A percentile compares a stretch with the other conserved stretches of the same genome.
Evolutionary conservation across 106 monocot genomes (phyloP).

Genomic region (Phalaenopsis aphrodite): DNA sequence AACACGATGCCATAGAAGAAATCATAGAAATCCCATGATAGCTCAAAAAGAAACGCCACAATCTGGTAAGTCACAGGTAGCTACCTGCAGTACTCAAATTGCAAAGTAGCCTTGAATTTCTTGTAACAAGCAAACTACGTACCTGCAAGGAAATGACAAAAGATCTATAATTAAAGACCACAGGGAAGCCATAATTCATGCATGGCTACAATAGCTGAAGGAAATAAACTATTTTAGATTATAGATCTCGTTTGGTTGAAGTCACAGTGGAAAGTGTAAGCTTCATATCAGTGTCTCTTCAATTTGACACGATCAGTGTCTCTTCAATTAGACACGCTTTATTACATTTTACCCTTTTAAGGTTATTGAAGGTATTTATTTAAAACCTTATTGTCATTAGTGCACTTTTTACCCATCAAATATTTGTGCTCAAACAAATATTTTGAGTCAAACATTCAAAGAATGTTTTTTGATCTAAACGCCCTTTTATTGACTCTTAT

Average conservation of each 20-base stretch:
- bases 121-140: neutral
- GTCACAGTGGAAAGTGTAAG: neutral
- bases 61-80: neutral
- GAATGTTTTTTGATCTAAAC: neutral
- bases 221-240: neutral
- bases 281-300: neutral
- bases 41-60: neutral
- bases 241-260: neutral
- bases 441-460: neutral
- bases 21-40: neutral
- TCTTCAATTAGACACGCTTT: neutral
- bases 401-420: neutral
- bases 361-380: neutral
- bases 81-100: neutral
- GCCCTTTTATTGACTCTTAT: neutral
- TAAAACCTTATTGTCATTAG: neutral
- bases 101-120: neutral
- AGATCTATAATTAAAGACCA: neutral
- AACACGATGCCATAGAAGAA: neutral
- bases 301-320: neutral
- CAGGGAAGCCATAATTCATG: neutral
- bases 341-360: neutral
- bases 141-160: neutral
- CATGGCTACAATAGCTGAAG: neutral
- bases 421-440: neutral